phyloP scores from a whole-genome alignment of 2,329 filamentous ascomycete species.

The Drechslerella stenobrocha region DNA sequence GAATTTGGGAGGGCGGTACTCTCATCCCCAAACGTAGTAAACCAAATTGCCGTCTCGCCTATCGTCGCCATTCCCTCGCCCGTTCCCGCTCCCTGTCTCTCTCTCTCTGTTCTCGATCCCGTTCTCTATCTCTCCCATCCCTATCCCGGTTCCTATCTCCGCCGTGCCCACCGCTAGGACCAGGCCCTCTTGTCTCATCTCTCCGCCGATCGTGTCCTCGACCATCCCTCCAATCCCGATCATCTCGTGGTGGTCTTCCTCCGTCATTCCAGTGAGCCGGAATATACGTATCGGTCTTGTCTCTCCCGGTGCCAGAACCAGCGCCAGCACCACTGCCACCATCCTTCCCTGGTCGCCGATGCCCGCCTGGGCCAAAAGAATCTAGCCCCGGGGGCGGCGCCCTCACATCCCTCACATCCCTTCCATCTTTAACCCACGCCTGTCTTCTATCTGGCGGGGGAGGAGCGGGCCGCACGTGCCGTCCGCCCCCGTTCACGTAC shows the following conservation, averaged over 20 bases:
- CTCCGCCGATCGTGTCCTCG: conserved; percentile 56
- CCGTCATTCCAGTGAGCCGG: conserved; percentile 58
- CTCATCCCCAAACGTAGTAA: neutral
- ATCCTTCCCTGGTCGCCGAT: conserved; percentile 58
- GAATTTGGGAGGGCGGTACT: neutral
- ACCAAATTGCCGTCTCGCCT: neutral
- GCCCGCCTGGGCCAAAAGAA: conserved; percentile 55
- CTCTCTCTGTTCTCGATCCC: conserved; percentile 40
- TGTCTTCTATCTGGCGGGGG: conserved; percentile 49
- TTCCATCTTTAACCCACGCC: conserved; percentile 49
- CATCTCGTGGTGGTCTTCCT: conserved; percentile 55
- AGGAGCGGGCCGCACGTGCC: conserved; percentile 46
- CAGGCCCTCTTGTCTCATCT: conserved; percentile 54
- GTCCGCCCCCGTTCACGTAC: conserved; percentile 47
- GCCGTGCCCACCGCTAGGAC: conserved; percentile 54
- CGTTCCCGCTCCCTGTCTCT: conserved; percentile 47
- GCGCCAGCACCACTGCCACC: no score
- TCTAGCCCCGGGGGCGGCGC: conserved; percentile 36
- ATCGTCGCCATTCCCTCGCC: conserved; percentile 46
- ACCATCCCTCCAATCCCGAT: conserved; percentile 55
- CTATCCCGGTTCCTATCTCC: conserved; percentile 57
- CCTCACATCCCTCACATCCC: conserved; percentile 44
- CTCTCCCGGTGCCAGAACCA: no score
- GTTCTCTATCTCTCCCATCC: conserved; percentile 53
- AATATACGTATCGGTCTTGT: conserved; percentile 60